Percentiles rank a stretch among this genome's conserved stretches.
Conservation (phyloP, 768 basidiomycete genomes). For the Rhodosporidiobolus sp. region DNA sequence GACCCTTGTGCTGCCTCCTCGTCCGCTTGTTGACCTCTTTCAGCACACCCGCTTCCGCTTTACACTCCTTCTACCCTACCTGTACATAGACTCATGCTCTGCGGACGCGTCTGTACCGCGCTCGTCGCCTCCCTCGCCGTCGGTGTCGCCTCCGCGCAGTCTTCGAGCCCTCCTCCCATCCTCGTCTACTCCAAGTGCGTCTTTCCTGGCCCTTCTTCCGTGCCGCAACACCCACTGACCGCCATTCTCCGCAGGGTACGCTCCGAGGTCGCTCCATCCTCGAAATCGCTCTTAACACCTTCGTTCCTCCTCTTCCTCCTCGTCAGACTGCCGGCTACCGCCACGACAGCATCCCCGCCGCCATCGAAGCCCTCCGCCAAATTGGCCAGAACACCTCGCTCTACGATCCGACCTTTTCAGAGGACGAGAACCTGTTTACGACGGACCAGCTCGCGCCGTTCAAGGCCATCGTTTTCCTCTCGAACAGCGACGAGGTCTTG, state of each 20-base stretch:
- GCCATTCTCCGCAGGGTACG: too few relatives aligned
- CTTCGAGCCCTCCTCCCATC: conserved; percentile 13
- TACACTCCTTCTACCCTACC: too few relatives aligned
- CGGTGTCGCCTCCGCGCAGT: background rate
- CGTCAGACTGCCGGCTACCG: conserved; percentile 46
- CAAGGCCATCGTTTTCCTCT: conserved; percentile 49
- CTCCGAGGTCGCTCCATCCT: too few relatives aligned
- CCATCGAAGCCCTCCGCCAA: conserved; percentile 46
- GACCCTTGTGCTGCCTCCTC: too few relatives aligned
- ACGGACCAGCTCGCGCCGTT: conserved; percentile 42
- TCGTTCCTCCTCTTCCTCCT: too few relatives aligned
- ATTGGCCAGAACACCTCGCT: conserved; percentile 37
- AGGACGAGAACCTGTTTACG: conserved; percentile 48
- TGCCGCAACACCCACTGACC: background rate
- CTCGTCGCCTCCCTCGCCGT: too few relatives aligned
- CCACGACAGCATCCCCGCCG: conserved; percentile 51
- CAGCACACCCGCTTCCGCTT: too few relatives aligned
- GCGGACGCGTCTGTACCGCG: too few relatives aligned
- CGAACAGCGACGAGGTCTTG: conserved; percentile 49
- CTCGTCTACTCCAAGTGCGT: conserved; percentile 43
- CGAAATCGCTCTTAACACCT: too few relatives aligned
- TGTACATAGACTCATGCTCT: background rate
- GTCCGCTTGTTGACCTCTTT: too few relatives aligned
- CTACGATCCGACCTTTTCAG: conserved; percentile 47
- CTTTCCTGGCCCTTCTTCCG: background rate